Conservation (phyloP, 2,329 filamentous ascomycete genomes). For the Fusarium cicatricum region DNA sequence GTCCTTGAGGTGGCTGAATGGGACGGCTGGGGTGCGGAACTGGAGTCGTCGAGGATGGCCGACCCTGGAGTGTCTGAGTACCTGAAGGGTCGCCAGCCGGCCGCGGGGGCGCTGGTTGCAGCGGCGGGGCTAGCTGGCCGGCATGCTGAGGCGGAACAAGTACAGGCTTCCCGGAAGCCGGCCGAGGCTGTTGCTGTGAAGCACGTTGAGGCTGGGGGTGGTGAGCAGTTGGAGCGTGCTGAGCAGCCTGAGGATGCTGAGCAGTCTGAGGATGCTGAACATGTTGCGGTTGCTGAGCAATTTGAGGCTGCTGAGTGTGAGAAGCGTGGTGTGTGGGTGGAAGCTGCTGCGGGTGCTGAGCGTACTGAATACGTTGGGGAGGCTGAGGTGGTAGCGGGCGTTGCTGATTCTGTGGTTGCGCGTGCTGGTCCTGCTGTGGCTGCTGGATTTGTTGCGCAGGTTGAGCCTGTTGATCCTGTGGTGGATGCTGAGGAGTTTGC, state of each 20-base stretch:
- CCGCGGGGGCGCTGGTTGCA: constrained; percentile 47
- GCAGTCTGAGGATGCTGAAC: constrained; percentile 22
- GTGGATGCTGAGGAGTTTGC: constrained; percentile 28
- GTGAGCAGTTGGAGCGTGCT: constrained; percentile 29
- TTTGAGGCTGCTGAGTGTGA: constrained; percentile 14
- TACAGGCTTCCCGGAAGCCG: constrained; percentile 41
- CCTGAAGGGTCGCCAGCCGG: constrained; percentile 32
- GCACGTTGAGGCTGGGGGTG: constrained; percentile 29
- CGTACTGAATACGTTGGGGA: constrained; percentile 25
- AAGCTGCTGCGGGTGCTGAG: constrained; percentile 26
- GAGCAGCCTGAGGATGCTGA: constrained; percentile 32
- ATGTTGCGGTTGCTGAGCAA: constrained; percentile 26
- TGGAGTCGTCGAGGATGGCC: constrained; percentile 46
- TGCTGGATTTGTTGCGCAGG: constrained; percentile 32
- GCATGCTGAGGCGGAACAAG: constrained; percentile 48
- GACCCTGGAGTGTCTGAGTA: constrained; percentile 38
- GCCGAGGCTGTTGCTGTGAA: constrained; percentile 37
- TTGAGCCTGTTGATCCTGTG: constrained; percentile 31
- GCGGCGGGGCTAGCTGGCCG: constrained; percentile 47
- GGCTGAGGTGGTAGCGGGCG: constrained; percentile 22
- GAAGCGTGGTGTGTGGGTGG: constrained; percentile 28
- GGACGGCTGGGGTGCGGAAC: constrained; percentile 47
- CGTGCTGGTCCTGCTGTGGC: constrained; percentile 24
- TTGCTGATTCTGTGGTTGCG: constrained; percentile 33
- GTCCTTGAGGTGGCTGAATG: constrained; percentile 43